Percentiles rank a stretch among this genome's conserved stretches.
Evolutionary conservation across 805 yeast genomes (phyloP).

Genomic region (Metschnikowia amazonensis): DNA sequence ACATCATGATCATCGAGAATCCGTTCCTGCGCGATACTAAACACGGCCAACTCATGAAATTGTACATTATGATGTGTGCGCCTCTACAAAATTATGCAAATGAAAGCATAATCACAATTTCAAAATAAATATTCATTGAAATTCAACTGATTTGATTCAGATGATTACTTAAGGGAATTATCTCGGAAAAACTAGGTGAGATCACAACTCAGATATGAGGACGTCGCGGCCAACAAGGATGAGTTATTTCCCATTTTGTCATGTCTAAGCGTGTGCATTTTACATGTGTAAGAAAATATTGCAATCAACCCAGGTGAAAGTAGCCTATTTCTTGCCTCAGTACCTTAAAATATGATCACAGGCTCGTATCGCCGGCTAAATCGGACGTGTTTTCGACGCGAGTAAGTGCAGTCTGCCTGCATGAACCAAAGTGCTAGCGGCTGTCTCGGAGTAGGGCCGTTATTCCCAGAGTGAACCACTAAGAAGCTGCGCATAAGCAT

Average conservation of each 20-base stretch:
- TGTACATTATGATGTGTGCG: neutral
- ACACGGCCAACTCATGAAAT: neutral
- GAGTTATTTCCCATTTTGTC: neutral
- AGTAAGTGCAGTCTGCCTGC: constrained; percentile 2
- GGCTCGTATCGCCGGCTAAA: neutral
- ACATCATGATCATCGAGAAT: neutral
- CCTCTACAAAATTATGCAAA: no score
- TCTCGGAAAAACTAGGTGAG: no score
- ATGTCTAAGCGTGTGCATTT: neutral
- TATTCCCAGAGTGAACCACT: neutral
- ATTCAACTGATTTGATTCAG: no score
- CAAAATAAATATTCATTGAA: no score
- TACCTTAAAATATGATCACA: neutral
- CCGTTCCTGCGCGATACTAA: neutral
- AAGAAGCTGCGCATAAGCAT: constrained; percentile 1
- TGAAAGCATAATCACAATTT: neutral
- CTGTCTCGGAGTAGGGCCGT: constrained; percentile 1
- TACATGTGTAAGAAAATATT: neutral
- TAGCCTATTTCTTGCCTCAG: neutral
- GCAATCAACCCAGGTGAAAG: neutral
- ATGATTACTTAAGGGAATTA: no score
- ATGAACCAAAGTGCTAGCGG: neutral
- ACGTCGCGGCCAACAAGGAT: neutral
- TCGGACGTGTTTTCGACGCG: neutral
- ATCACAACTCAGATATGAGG: neutral